phyloP scores from a whole-genome alignment of 768 basidiomycete species.

The Suillus occidentalis region DNA sequence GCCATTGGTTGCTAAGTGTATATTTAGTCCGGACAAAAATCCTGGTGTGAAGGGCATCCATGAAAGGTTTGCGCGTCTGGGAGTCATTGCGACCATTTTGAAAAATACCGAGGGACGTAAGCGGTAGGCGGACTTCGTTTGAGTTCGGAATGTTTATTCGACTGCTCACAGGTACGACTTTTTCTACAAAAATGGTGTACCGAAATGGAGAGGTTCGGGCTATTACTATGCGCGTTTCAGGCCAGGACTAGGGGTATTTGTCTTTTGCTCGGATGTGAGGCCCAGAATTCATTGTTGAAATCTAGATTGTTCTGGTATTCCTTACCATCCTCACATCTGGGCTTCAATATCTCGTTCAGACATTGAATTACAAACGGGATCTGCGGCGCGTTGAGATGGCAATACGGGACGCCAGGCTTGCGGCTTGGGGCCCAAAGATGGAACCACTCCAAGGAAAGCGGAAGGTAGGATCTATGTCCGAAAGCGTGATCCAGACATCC shows the following conservation, averaged over 20 bases:
- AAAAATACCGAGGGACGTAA: constrained; percentile 73
- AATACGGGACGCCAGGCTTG: constrained; percentile 57
- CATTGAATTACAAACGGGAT: constrained; percentile 75
- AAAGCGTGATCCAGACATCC: background rate
- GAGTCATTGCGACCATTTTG: constrained; percentile 82
- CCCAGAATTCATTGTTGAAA: constrained; percentile 10
- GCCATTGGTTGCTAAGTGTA: constrained; percentile 6
- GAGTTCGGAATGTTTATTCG: background rate
- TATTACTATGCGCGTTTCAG: constrained; percentile 97
- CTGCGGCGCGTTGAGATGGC: constrained; percentile 64
- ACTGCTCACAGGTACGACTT: constrained; percentile 69
- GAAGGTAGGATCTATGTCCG: constrained; percentile 49
- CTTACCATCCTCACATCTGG: constrained; percentile 73
- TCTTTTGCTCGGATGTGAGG: constrained; percentile 5
- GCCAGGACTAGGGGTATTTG: constrained; percentile 79
- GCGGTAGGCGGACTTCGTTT: constrained; percentile 47
- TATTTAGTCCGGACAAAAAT: constrained; percentile 90
- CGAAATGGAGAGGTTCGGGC: constrained; percentile 93
- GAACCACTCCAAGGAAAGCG: constrained; percentile 60
- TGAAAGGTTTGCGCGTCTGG: constrained; percentile 89
- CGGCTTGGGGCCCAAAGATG: constrained; percentile 84
- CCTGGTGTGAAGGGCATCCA: constrained; percentile 78
- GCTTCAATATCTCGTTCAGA: constrained; percentile 80
- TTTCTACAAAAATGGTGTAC: constrained; percentile 98
- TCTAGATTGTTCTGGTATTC: constrained; percentile 74